phyloP scores from a whole-genome alignment of 2,329 filamentous ascomycete species.

The Penicillium sclerotigenum region DNA sequence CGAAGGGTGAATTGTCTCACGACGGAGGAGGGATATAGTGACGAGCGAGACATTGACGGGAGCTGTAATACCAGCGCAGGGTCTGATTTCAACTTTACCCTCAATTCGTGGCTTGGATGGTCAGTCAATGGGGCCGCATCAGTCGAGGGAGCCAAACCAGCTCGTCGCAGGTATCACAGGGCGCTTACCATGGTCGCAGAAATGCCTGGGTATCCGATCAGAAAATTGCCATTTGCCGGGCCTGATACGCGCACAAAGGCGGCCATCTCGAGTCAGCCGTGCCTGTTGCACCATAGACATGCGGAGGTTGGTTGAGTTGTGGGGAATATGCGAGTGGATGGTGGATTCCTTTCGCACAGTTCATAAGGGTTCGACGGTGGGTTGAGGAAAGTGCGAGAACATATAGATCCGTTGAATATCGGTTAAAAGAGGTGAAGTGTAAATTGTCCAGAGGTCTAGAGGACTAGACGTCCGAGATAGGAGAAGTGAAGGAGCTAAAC shows the following conservation, averaged over 20 bases:
- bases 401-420: not conserved
- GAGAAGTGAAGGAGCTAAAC: constrained; percentile 9
- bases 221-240: constrained; percentile 92
- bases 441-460: not conserved
- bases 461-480: not conserved
- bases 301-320: constrained; percentile 28
- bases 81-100: constrained; percentile 94
- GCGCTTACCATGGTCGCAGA: constrained; percentile 87
- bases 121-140: constrained; percentile 10
- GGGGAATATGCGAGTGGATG: constrained; percentile 28
- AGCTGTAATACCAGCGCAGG: constrained; percentile 77
- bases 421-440: not conserved
- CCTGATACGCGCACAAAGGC: constrained; percentile 94
- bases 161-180: constrained; percentile 6
- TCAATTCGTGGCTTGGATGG: constrained; percentile 79
- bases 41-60: constrained; percentile 90
- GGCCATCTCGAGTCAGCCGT: constrained; percentile 53
- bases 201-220: constrained; percentile 96
- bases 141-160: not conserved
- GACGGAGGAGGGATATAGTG: constrained; percentile 86
- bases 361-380: constrained; percentile 24
- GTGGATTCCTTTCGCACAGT: constrained; percentile 19
- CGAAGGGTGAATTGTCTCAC: constrained; percentile 93
- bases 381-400: not conserved
- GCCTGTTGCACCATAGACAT: constrained; percentile 42